A percentile compares a stretch with the other conserved stretches of the same genome.
These are phyloP conservation scores for Phyllosticta citriasiana DNA, from an alignment of 2,329 filamentous ascomycete species.

Conservation along the genomic window DNA sequence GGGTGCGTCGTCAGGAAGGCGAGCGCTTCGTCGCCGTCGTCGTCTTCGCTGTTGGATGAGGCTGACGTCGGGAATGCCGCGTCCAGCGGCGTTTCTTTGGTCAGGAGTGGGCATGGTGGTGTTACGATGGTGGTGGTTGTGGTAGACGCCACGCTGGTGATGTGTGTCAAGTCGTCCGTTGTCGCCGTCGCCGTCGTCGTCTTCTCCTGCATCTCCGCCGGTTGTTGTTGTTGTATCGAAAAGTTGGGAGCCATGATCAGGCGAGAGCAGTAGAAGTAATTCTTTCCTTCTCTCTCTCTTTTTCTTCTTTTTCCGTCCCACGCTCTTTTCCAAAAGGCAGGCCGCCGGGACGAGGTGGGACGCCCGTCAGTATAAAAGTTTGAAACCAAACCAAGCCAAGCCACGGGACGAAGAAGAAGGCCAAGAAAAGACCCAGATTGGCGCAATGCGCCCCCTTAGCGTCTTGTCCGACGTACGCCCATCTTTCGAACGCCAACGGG, in stretches of 20 bases:
- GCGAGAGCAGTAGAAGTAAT: neutral
- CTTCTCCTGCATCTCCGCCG: neutral
- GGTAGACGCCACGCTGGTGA: neutral
- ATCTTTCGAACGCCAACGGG: too few species aligned
- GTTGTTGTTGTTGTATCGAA: neutral
- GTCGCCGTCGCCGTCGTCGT: neutral
- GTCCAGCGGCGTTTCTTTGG: neutral
- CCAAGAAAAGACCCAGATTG: neutral
- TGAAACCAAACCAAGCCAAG: neutral
- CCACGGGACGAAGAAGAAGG: neutral
- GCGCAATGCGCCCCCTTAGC: neutral
- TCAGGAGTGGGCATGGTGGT: neutral
- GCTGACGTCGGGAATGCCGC: neutral
- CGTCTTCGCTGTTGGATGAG: neutral
- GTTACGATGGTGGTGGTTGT: neutral
- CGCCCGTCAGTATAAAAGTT: neutral
- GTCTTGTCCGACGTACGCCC: neutral
- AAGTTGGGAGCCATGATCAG: neutral
- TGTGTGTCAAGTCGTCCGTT: neutral
- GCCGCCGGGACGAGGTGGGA: neutral
- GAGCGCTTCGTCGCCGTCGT: constrained; percentile 28
- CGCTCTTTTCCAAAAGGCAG: too few species aligned
- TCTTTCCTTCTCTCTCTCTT: neutral
- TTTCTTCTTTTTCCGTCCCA: neutral
- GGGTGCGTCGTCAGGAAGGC: constrained; percentile 25